Base-by-base conservation (phyloP, 345 rosid species). In the Gossypium rotundifolium region DNA sequence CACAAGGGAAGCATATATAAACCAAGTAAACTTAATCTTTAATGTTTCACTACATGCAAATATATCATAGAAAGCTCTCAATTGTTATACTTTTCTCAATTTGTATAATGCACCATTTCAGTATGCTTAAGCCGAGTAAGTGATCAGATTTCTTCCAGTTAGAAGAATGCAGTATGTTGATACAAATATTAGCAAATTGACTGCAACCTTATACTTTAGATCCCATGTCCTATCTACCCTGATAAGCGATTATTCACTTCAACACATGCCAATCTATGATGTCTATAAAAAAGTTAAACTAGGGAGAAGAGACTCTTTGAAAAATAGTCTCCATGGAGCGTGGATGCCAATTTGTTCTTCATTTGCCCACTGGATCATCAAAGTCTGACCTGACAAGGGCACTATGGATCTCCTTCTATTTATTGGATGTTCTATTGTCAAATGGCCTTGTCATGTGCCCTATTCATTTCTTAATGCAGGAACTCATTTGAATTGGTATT, bases 401-500 rank as follows among this genome's bases (percentile, higher is more conserved):
- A 52, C 17, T 27, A 9, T 16, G 46, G 70, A 49, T 4, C 20
- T 68, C 57, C 40, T 4, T 18, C 22, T 9, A 68, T 25, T 27
- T 42, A 48, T 49, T 49, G 44, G 29, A 68, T 49, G 72, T 48
- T 48, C 71, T 48, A 17, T 29, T 27, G 45, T 27, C 42, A 27
- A 27, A 49, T 49, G 22, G 44, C 59, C 45, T 17, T 9, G 22
- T 9, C 44, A 27, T 49, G 33, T 49, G 13, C 22, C 33, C 20
- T 51, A 4, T 27, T 69, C 25, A 4, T 69, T 9, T 69, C 60
- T 27, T 69, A 27, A 9, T 29, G 72, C 45, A 16, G 11, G 9
- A 69, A 69, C 23, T 17, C 58, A 27, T 69, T 51, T 69, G 72
- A 27, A 25, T 69, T 51, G 72, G 2, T 25, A 51, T 51, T 67